Percentiles rank a stretch among this genome's conserved stretches.
Conservation (phyloP, 148 eudicot genomes). For the Selenicereus undatus region DNA sequence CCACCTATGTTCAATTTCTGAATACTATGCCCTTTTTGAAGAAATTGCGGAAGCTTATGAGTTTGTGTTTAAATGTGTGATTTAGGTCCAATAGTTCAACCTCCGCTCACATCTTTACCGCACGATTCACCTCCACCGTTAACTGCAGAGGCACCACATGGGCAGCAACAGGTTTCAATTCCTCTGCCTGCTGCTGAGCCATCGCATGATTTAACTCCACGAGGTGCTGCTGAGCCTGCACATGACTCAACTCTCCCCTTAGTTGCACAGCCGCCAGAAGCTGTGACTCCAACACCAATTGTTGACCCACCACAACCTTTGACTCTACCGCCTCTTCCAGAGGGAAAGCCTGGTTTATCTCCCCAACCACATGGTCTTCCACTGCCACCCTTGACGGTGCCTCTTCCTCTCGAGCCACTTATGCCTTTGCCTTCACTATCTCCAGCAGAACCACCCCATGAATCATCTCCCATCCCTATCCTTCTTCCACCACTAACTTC, state of each 20-base stretch:
- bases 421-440: not conserved
- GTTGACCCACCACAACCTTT: not conserved
- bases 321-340: not conserved
- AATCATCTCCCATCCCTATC: not conserved
- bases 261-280: not conserved
- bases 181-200: not conserved
- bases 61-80: not conserved
- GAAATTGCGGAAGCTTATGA: not conserved
- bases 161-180: not conserved
- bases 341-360: not conserved
- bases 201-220: not conserved
- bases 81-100: conserved; percentile 1
- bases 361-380: not conserved
- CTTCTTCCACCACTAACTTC: not conserved
- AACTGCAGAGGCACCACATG: not conserved
- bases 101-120: not conserved
- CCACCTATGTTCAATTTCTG: too few relatives aligned
- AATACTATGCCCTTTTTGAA: too few relatives aligned
- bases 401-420: not conserved
- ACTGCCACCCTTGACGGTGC: not conserved
- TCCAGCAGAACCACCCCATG: not conserved
- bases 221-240: not conserved
- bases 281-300: not conserved
- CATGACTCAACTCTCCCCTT: not conserved
- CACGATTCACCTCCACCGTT: not conserved